Evolutionary conservation across 805 yeast species (phyloP).

Genomic region (Spathaspora arborariae): DNA sequence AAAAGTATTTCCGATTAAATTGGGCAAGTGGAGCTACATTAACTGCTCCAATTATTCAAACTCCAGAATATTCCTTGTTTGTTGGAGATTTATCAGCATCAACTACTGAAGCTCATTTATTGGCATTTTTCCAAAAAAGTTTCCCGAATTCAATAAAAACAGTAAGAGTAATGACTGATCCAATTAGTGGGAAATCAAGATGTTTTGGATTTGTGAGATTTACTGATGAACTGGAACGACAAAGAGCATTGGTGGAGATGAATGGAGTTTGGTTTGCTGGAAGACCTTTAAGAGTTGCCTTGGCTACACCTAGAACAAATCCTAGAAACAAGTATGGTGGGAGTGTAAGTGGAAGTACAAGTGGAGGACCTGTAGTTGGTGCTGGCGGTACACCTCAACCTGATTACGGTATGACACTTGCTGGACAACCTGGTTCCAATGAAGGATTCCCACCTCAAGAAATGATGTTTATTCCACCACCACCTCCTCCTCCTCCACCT

Average conservation of each 20-base stretch:
- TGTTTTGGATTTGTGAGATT: constrained; percentile 82
- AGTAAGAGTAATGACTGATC: constrained; percentile 84
- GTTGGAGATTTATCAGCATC: constrained; percentile 81
- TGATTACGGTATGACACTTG: neutral
- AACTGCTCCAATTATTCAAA: constrained; percentile 60
- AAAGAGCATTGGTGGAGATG: constrained; percentile 67
- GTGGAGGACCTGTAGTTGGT: no score
- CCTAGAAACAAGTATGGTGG: constrained; percentile 3
- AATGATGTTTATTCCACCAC: constrained; percentile 7
- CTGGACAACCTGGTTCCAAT: neutral
- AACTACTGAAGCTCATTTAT: constrained; percentile 75
- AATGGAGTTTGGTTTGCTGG: constrained; percentile 81
- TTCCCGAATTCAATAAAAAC: constrained; percentile 66
- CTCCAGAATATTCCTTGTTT: constrained; percentile 73
- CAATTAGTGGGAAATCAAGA: constrained; percentile 70
- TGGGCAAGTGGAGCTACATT: constrained; percentile 86
- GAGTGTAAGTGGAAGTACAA: neutral
- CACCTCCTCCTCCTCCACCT: constrained; percentile 13
- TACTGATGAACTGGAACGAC: constrained; percentile 64
- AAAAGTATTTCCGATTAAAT: constrained; percentile 66
- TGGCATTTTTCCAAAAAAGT: constrained; percentile 65
- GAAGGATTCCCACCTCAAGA: constrained; percentile 1
- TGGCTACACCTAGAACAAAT: constrained; percentile 65
- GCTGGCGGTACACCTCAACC: neutral
- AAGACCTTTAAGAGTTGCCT: constrained; percentile 69